Base-by-base conservation (phyloP, 176 grass and related monocot species). In the Paspalum notatum region DNA sequence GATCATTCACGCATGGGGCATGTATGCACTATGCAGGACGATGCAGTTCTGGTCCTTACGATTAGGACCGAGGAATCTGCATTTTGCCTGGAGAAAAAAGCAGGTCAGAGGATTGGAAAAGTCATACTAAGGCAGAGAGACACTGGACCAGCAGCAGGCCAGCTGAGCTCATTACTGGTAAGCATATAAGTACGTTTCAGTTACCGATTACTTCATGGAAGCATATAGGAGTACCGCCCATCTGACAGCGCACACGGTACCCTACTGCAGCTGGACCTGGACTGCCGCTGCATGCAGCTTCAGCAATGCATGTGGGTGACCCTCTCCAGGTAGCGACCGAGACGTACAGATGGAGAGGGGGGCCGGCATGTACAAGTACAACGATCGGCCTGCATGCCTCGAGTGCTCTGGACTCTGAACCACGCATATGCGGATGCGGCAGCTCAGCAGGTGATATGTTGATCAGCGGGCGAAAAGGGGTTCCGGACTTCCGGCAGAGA, bases 191-290 rank as follows among this genome's bases (percentile, higher is more conserved):
- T 52, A 66, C 78, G 63, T 18, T 46, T 66, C 66, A 71, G 78
- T 81, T 81, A 58, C 66, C 22, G 51, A 80, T 69, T 58, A 69
- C 78, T 65, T 62, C 76, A 66, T 32, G 38, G 49, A 55, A 80
- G 77, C 50, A 67, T 44, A 56, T 32, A 32, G 32, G 32, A 32
- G 32, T 61, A 71, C 45, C 21, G 51, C 10, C 74, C 4, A 5
- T 47, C 69, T 72, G 69, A 72, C 69, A 72, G 9, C 0, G 8
- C 25, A 45, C 45, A 49, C 10, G 43, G 27, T 63, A 62, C 38
- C 38, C 16, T 0, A 17, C 10, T 10, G 12, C 52, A 12, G 16
- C 44, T 72, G 25, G 20, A 40, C 9, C 50, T 74, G 27, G 32
- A 32, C 58, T 61, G 5, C 15, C 18, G 45, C 45, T 51, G 45